Evolutionary conservation across 139 green algal genomes (phyloP).

Genomic region (Gonium pectorale): DNA sequence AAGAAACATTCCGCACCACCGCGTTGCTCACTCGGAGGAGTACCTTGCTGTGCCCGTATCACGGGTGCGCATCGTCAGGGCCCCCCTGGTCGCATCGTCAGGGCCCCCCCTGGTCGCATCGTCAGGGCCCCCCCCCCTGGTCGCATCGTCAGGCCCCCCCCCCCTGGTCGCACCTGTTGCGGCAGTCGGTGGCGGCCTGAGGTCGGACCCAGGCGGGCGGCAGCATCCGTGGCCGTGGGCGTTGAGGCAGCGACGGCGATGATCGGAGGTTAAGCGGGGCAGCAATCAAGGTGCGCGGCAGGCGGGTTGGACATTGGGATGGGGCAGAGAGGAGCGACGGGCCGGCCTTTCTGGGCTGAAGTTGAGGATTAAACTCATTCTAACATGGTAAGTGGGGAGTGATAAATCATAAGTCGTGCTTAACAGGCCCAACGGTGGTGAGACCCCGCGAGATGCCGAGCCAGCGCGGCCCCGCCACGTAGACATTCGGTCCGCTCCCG

Average conservation of each 20-base stretch:
- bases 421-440: background rate
- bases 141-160: background rate
- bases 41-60: background rate
- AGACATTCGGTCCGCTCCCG: no score
- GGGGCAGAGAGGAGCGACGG: no score
- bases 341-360: no score
- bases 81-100: background rate
- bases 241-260: background rate
- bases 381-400: no score
- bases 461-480: no score
- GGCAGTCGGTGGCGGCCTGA: slow-evolving; percentile 16
- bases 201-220: background rate
- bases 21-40: no score
- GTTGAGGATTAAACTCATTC: no score
- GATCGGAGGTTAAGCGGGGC: background rate
- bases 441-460: background rate
- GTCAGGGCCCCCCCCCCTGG: background rate
- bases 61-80: background rate
- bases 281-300: background rate
- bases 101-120: no score
- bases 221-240: background rate
- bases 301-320: background rate
- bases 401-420: no score
- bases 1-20: no score
- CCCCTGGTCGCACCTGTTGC: background rate